Base-by-base conservation (phyloP, 208 protist genomes). In the Trypanosoma brucei region DNA sequence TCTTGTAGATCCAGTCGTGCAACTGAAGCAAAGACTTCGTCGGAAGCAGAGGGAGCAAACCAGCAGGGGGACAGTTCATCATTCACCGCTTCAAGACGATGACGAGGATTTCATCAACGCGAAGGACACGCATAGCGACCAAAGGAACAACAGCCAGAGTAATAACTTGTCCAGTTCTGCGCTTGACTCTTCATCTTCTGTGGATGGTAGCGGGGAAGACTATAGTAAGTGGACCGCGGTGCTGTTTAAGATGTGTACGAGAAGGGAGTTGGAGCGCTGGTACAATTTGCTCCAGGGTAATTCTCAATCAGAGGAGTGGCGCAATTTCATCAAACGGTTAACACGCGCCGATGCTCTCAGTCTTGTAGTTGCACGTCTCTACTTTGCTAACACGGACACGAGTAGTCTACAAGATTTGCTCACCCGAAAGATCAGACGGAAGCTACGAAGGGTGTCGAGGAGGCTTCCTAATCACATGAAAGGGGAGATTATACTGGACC, bases 191-290 rank as follows among this genome's bases (percentile, higher is more conserved):
- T 5, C 22, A 5, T 7, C 5, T 54, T 6, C 3, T 51, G 57
- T 13, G 7, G 36, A 51, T 11, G 35, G 55, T 14, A 50, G 48
- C 9, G 36, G 40, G 3, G 46, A 57, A 1, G 33, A 52, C 14
- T 73, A 50, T 63, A 6, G 22, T 22, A 5, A 34, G 7, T 91
- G 84, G 83, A 69, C 13, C 33, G 60, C 66, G 34, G 76, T 94
- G 33, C 69, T 81, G 5, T 86, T 94, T 40, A 91, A 92, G 75
- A 81, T 94, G 40, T 81, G 79, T 5, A 88, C 84, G 2, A 78
- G 79, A 0, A 80, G 85, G 14, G 85, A 90, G 51, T 75, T 84
- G 62, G 88, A 94, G 75, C 76, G 88, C 34, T 94, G 88, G 86
- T 72, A 88, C 33, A 94, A 90, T 55, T 58, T 94, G 1, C 72